A percentile compares a stretch with the other conserved stretches of the same genome.
These are phyloP conservation scores for Candida stauntonica DNA, from an alignment of 805 yeast species.

Conservation along the genomic window DNA sequence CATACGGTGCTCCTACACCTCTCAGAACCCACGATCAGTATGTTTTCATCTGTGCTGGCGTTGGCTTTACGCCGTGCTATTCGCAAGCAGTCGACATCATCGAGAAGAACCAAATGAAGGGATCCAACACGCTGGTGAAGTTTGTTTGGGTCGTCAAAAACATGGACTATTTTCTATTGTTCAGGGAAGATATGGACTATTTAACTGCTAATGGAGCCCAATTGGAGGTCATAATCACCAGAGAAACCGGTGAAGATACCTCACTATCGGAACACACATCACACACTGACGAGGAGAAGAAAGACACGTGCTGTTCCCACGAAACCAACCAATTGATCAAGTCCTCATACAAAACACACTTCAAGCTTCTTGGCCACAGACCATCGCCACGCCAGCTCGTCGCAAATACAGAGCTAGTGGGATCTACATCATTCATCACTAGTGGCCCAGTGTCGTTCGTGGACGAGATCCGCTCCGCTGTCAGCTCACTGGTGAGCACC, in stretches of 20 bases:
- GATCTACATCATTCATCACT: slow-evolving; percentile 44
- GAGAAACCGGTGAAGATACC: slow-evolving; percentile 2
- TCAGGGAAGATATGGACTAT: slow-evolving; percentile 39
- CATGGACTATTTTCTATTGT: slow-evolving; percentile 43
- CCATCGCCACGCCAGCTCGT: slow-evolving; percentile 15
- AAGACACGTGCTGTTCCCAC: background rate
- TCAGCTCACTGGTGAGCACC: slow-evolving; percentile 36
- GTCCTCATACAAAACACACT: background rate
- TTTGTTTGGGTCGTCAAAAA: slow-evolving; percentile 65
- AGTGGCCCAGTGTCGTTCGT: slow-evolving; percentile 62
- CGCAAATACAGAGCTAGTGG: slow-evolving; percentile 27
- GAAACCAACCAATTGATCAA: too few relatives aligned
- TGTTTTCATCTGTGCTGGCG: slow-evolving; percentile 45
- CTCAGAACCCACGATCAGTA: slow-evolving; percentile 35
- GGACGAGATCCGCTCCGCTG: slow-evolving; percentile 49
- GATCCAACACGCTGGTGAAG: slow-evolving; percentile 30
- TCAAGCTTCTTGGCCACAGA: slow-evolving; percentile 11
- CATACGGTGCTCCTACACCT: slow-evolving; percentile 49
- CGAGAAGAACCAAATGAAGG: slow-evolving; percentile 11
- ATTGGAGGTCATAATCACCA: slow-evolving; percentile 18
- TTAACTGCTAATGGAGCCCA: slow-evolving; percentile 27
- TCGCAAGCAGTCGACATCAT: slow-evolving; percentile 34
- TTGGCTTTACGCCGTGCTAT: slow-evolving; percentile 49
- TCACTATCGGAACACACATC: background rate
- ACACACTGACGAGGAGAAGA: background rate